These are phyloP conservation scores for Yamadazyma mexicana DNA, from an alignment of 1,139 yeast species.

Conservation along the genomic window DNA sequence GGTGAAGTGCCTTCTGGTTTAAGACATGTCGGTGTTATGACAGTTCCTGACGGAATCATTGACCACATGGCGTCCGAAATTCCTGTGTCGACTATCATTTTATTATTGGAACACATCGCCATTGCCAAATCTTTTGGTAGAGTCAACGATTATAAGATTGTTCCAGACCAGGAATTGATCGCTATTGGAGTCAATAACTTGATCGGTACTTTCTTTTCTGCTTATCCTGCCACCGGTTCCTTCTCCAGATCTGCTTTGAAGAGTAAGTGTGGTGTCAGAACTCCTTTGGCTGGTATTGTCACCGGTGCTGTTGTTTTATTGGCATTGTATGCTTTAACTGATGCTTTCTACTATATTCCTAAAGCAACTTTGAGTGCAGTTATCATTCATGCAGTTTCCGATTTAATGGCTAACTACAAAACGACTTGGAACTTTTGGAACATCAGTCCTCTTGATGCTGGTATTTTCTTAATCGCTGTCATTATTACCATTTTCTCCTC, in stretches of 20 bases:
- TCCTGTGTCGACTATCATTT: conserved; percentile 81
- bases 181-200: conserved; percentile 93
- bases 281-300: conserved; percentile 90
- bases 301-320: conserved; percentile 87
- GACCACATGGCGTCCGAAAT: conserved; percentile 68
- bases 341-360: conserved; percentile 85
- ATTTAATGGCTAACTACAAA: conserved; percentile 72
- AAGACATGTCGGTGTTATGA: conserved; percentile 71
- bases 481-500: conserved; percentile 77
- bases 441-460: conserved; percentile 72
- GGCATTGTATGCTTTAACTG: conserved; percentile 81
- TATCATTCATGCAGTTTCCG: conserved; percentile 94
- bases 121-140: conserved; percentile 93
- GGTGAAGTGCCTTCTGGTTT: conserved; percentile 85
- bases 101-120: conserved; percentile 89
- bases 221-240: conserved; percentile 96
- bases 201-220: conserved; percentile 87
- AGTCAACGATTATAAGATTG: conserved; percentile 84
- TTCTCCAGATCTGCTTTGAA: conserved; percentile 93
- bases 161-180: conserved; percentile 90
- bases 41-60: conserved; percentile 61
- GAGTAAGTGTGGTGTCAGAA: conserved; percentile 92
- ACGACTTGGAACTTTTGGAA: conserved; percentile 76
- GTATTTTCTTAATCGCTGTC: conserved; percentile 75
- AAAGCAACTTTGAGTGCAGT: conserved; percentile 85